A percentile compares a stretch with the other conserved stretches of the same genome.
These are phyloP conservation scores for Aegilops speltoides DNA, from an alignment of 176 grass and related monocot species.

Conservation along the genomic window DNA sequence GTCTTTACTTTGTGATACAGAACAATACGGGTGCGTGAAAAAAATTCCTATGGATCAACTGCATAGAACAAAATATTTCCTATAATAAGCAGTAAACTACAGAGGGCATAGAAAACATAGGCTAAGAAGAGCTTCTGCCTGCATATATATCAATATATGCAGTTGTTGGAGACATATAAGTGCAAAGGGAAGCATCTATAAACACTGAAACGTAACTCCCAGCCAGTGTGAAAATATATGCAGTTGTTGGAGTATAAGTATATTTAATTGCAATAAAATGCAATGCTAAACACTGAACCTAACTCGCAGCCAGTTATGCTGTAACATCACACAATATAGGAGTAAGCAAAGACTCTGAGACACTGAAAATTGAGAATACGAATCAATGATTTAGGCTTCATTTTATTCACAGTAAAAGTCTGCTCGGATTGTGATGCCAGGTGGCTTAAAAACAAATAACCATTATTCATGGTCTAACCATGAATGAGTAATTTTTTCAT, in stretches of 20 bases:
- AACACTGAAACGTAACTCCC: neutral
- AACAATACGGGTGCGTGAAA: neutral
- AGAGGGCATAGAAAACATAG: neutral
- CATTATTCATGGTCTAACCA: neutral
- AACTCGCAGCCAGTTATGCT: neutral
- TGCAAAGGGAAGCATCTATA: neutral
- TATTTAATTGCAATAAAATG: neutral
- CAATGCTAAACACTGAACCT: neutral
- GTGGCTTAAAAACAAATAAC: neutral
- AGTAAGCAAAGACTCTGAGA: neutral
- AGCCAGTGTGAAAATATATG: neutral
- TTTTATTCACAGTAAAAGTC: neutral
- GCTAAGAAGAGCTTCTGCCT: neutral
- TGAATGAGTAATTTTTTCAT: neutral
- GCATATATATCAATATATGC: slow-evolving; percentile 19
- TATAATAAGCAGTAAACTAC: neutral
- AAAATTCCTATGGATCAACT: neutral
- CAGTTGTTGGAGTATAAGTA: neutral
- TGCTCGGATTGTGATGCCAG: neutral
- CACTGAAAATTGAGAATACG: neutral
- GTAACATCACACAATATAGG: neutral
- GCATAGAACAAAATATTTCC: slow-evolving; percentile 9
- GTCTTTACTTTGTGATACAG: neutral
- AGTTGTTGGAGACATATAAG: neutral
- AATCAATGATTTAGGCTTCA: neutral